These are phyloP conservation scores for Pseudogymnoascus sp. DNA, from an alignment of 2,329 filamentous ascomycete species.

Conservation along the genomic window DNA sequence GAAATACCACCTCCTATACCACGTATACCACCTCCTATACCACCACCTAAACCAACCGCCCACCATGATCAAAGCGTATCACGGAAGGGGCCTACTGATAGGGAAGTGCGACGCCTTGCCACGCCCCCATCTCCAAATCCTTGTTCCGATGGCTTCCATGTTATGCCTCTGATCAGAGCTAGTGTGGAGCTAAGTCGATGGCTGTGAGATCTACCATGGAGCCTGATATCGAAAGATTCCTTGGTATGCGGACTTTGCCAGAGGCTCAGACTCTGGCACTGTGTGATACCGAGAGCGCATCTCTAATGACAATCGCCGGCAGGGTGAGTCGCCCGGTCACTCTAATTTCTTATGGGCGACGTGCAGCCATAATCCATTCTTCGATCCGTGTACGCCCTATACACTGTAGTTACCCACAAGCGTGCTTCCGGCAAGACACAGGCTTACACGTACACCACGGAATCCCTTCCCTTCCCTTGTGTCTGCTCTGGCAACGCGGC, in stretches of 20 bases:
- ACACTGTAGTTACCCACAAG: neutral
- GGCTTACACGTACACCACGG: neutral
- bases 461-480: neutral
- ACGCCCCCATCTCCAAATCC: conserved; percentile 1
- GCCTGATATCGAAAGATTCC: neutral
- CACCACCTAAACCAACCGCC: neutral
- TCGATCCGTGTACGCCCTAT: neutral
- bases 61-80: neutral
- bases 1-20: neutral
- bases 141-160: conserved; percentile 6
- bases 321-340: neutral
- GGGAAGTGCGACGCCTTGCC: conserved; percentile 4
- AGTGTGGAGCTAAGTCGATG: neutral
- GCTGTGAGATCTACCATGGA: conserved; percentile 1
- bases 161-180: neutral
- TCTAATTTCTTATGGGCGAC: conserved; percentile 2
- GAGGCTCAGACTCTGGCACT: neutral
- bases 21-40: neutral
- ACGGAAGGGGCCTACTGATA: neutral
- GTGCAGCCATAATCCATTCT: conserved; percentile 4
- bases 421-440: neutral
- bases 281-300: neutral
- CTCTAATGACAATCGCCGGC: neutral
- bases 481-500: neutral
- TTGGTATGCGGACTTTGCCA: neutral